Evolutionary conservation across 371 early-diverging fungal species (phyloP).

Genomic region (Actinomucor elegans): DNA sequence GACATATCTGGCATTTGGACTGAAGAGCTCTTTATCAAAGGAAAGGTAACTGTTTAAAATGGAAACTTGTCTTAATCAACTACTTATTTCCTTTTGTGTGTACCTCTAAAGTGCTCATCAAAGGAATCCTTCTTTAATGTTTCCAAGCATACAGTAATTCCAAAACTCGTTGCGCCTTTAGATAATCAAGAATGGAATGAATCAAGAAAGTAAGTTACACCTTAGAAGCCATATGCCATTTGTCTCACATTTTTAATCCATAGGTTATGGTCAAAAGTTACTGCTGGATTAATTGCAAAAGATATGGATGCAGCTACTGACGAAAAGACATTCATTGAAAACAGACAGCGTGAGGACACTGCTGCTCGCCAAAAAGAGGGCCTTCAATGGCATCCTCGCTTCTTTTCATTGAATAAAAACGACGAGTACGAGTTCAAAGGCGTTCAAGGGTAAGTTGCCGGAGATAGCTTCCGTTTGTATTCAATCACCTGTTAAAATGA

Average conservation of each 20-base stretch:
- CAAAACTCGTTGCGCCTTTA: slow-evolving; percentile 46
- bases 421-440: slow-evolving; percentile 30
- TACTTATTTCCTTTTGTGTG: background rate
- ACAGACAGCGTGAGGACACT: slow-evolving; percentile 66
- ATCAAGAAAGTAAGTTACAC: slow-evolving; percentile 62
- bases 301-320: slow-evolving; percentile 66
- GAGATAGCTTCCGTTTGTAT: too few species aligned
- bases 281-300: slow-evolving; percentile 63
- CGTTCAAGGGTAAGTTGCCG: slow-evolving; percentile 16
- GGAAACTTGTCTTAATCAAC: background rate
- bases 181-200: slow-evolving; percentile 81
- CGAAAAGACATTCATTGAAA: slow-evolving; percentile 73
- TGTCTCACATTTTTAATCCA: slow-evolving; percentile 11
- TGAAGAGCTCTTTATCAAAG: slow-evolving; percentile 61
- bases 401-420: slow-evolving; percentile 38
- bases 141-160: slow-evolving; percentile 40
- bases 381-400: slow-evolving; percentile 63
- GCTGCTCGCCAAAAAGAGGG: slow-evolving; percentile 58
- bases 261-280: slow-evolving; percentile 70
- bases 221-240: background rate
- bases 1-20: slow-evolving; percentile 89
- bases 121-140: slow-evolving; percentile 38
- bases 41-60: slow-evolving; percentile 1
- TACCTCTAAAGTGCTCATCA: slow-evolving; percentile 4
- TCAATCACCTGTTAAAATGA: too few species aligned